Evolutionary conservation across 441 rosid genomes (phyloP).

Genomic region (Caryocar brasiliense): DNA sequence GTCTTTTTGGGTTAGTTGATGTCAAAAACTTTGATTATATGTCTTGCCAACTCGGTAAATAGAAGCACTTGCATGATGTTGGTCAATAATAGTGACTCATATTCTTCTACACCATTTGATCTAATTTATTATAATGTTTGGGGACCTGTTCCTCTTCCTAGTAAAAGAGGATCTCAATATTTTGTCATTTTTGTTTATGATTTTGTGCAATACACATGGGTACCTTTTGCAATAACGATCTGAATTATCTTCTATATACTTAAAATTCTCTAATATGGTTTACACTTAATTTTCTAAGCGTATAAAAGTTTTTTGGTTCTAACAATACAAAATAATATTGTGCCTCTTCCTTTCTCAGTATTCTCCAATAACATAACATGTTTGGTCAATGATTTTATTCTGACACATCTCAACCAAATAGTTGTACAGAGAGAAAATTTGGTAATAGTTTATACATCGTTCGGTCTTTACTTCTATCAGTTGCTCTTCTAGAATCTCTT

Average conservation of each 20-base stretch:
- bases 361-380: background rate
- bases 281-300: background rate
- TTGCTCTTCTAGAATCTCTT: background rate
- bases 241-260: background rate
- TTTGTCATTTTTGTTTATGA: background rate
- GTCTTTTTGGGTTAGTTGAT: conserved; percentile 5
- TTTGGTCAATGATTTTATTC: background rate
- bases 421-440: background rate
- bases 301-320: background rate
- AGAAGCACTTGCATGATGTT: too few species aligned
- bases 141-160: background rate
- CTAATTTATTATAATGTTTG: conserved; percentile 3
- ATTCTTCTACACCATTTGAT: background rate
- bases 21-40: too few species aligned
- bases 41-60: too few species aligned
- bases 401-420: conserved; percentile 10
- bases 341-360: background rate
- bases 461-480: background rate
- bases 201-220: background rate
- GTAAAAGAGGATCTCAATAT: background rate
- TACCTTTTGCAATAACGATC: background rate
- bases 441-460: too few species aligned
- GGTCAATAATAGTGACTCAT: too few species aligned
- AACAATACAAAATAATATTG: background rate
- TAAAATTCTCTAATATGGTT: background rate